Base-by-base conservation (phyloP, 106 monocot genomes). In the Posidonia australis region DNA sequence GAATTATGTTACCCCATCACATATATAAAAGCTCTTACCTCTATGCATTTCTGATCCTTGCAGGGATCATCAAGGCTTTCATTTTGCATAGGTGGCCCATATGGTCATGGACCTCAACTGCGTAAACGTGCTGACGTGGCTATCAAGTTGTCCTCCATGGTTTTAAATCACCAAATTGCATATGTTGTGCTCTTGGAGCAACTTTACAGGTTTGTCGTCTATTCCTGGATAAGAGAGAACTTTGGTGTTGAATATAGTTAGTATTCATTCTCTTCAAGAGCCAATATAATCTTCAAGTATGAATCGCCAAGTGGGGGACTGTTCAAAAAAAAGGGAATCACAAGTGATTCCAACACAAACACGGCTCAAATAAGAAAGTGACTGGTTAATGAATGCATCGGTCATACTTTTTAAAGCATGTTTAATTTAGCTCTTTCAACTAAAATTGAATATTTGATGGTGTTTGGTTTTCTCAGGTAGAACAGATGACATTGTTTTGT, bases 11-110 rank as follows among this genome's bases (percentile, higher is more conserved):
- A 14, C 28, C 14, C 13, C 58, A 19, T 43, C 12, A 23, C 54
- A 36, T 43, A 36, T 61, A 22, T 61, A 0, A 30, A 42, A n/a
- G n/a, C n/a, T n/a, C 18, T n/a, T 43, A 42, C 10, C 18, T 19
- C 30, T 42, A 18, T 21, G 7, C 16, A 3, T 43, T 18, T 20
- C 63, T 46, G 13, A 19, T n/a, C 21, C 25, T 66, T 80, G 46
- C 54, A 92, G 87, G 82, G 84, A 60, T 82, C 88, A 26, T 66
- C 70, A 21, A 76, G 78, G 43, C 51, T 92, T 69, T 64, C 58
- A 58, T 92, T 92, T 67, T 92, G 92, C 70, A 92, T 92, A 48
- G 92, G 92, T 27, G 92, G 87, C 1, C 92, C 92, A 62, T 92
- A 92, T 80, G 92, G 92, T 24, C 82, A 82, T 53, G 92, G 88